phyloP scores from a whole-genome alignment of 352 stramenopile species.

The Aphanomyces cochlioides region DNA sequence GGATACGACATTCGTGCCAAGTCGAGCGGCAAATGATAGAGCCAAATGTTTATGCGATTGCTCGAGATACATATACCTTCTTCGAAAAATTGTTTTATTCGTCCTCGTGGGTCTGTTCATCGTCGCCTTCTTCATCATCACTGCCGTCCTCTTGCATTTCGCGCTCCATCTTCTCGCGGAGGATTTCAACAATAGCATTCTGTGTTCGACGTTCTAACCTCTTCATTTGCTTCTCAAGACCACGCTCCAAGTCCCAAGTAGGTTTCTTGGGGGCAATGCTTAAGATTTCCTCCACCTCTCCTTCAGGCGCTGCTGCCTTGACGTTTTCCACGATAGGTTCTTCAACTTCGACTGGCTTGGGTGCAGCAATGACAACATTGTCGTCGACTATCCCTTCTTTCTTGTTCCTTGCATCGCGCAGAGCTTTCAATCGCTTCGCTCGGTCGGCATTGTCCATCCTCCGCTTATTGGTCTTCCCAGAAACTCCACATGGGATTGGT shows the following conservation, averaged over 20 bases:
- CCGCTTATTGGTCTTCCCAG: background rate
- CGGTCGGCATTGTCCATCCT: slow-evolving; percentile 45
- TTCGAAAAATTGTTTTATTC: background rate
- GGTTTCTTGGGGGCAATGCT: slow-evolving; percentile 76
- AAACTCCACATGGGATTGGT: background rate
- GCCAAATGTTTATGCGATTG: background rate
- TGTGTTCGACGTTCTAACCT: slow-evolving; percentile 83
- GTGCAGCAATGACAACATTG: no score
- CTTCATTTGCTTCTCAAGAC: slow-evolving; percentile 83
- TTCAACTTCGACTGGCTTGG: background rate
- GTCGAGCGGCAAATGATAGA: slow-evolving; percentile 11
- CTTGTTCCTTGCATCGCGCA: slow-evolving; percentile 75
- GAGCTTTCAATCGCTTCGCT: slow-evolving; percentile 79
- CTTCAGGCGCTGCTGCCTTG: slow-evolving; percentile 34
- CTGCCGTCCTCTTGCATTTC: slow-evolving; percentile 60
- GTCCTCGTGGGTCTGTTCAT: slow-evolving; percentile 27
- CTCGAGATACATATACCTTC: slow-evolving; percentile 16
- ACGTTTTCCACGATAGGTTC: slow-evolving; percentile 19
- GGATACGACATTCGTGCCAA: slow-evolving; percentile 60
- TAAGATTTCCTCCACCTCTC: slow-evolving; percentile 63
- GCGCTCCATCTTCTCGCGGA: slow-evolving; percentile 77
- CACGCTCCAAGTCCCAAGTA: slow-evolving; percentile 85
- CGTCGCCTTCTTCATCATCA: slow-evolving; percentile 54
- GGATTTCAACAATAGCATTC: slow-evolving; percentile 81
- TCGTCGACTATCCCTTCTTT: slow-evolving; percentile 50